Evolutionary conservation across 23 red algal species (phyloP).

Genomic region (Gracilaria caudata): DNA sequence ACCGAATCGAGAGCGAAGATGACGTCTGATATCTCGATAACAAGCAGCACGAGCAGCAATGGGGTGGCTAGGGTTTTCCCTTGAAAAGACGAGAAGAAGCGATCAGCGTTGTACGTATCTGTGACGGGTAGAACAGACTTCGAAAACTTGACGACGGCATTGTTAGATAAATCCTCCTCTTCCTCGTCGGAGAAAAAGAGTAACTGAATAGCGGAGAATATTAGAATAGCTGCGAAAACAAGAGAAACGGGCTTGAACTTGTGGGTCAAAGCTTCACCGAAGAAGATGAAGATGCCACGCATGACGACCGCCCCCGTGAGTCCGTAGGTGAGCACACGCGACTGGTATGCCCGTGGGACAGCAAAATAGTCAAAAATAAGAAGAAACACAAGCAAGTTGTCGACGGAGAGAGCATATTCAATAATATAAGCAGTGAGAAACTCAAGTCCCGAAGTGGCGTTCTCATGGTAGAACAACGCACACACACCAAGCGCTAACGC

Average conservation of each 20-base stretch:
- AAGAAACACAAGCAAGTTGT: constrained; percentile 98
- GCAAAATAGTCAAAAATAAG: constrained; percentile 91
- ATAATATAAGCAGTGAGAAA: constrained; percentile 93
- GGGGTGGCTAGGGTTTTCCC: constrained; percentile 72
- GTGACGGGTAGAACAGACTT: constrained; percentile 50
- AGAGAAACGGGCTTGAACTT: constrained; percentile 77
- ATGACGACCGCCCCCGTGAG: constrained; percentile 72
- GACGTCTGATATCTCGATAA: constrained; percentile 91
- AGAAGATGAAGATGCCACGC: constrained; percentile 81
- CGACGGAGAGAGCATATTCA: constrained; percentile 93
- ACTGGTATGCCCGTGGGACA: constrained; percentile 71
- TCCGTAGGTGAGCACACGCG: constrained; percentile 77
- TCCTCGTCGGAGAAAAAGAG: constrained; percentile 50
- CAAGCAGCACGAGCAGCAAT: constrained; percentile 83
- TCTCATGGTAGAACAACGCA: constrained; percentile 17
- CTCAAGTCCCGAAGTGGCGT: constrained; percentile 46
- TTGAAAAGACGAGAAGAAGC: constrained; percentile 63
- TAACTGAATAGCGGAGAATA: constrained; percentile 71
- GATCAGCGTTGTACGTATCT: constrained; percentile 60
- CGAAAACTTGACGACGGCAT: constrained; percentile 65
- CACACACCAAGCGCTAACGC: constrained; percentile 25
- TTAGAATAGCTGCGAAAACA: constrained; percentile 77
- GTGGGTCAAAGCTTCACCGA: constrained; percentile 84
- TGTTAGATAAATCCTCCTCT: constrained; percentile 58
- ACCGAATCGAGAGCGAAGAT: constrained; percentile 96